A percentile compares a stretch with the other conserved stretches of the same genome.
Evolutionary conservation across 2,329 filamentous ascomycete species (phyloP).

Genomic region (Fusarium zealandicum): DNA sequence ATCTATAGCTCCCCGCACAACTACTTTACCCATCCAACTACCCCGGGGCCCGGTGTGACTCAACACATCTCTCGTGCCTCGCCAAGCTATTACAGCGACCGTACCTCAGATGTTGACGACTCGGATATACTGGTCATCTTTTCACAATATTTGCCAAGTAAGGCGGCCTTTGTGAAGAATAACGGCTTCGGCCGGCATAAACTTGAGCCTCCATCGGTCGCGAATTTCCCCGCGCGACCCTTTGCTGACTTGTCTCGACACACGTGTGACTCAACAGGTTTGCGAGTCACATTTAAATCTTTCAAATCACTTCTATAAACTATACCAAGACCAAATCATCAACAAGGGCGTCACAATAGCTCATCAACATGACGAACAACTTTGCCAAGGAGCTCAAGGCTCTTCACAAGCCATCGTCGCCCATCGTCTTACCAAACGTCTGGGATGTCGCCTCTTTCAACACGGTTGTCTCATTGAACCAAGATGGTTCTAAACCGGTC

Average conservation of each 20-base stretch:
- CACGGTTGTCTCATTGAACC: constrained; percentile 53
- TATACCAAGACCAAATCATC: background rate
- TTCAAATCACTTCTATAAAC: background rate
- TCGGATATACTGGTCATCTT: no score
- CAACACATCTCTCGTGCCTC: background rate
- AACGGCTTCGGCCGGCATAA: background rate
- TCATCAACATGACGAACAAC: constrained; percentile 38
- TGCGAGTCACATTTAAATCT: background rate
- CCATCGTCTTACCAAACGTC: constrained; percentile 62
- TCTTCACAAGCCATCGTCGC: constrained; percentile 59
- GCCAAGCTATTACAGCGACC: background rate
- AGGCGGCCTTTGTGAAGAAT: background rate
- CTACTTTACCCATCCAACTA: constrained; percentile 1
- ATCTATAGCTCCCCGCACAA: constrained; percentile 1
- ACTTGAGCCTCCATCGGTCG: background rate
- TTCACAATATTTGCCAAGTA: background rate
- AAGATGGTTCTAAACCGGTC: constrained; percentile 44
- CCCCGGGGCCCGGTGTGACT: constrained; percentile 14
- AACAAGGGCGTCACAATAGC: background rate
- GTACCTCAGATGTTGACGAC: background rate
- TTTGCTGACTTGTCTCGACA: constrained; percentile 16
- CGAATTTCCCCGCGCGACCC: constrained; percentile 29
- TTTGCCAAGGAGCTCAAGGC: constrained; percentile 48
- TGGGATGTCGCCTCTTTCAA: constrained; percentile 60
- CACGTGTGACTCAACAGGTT: background rate